A percentile compares a stretch with the other conserved stretches of the same genome.
These are phyloP conservation scores for Brassica rapa DNA, from an alignment of 345 rosid genomes.

Conservation along the genomic window DNA sequence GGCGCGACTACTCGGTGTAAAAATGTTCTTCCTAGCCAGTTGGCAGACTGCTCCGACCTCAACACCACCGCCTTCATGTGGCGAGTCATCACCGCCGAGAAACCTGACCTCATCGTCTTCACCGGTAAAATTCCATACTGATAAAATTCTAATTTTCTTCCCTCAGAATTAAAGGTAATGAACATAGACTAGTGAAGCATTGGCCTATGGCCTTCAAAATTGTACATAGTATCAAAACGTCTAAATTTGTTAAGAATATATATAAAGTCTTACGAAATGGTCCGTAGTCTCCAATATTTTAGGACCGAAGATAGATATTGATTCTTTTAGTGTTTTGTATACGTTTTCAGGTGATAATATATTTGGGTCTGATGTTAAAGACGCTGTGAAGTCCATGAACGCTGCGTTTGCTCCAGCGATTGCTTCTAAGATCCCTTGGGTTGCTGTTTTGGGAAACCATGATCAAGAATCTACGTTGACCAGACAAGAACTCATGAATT, in stretches of 20 bases:
- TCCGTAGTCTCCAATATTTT: no score
- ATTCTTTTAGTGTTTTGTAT: not conserved
- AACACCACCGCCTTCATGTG: constrained; percentile 74
- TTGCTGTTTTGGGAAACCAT: not conserved
- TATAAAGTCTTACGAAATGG: no score
- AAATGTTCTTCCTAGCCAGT: constrained; percentile 56
- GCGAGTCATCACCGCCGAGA: constrained; percentile 76
- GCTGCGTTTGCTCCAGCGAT: not conserved
- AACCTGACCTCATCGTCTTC: constrained; percentile 88
- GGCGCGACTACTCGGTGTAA: constrained; percentile 63
- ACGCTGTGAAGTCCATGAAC: not conserved
- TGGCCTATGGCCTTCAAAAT: no score
- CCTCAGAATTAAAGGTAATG: not conserved
- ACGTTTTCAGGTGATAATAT: not conserved
- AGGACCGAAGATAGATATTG: no score
- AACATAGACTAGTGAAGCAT: no score
- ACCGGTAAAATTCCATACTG: constrained; percentile 55
- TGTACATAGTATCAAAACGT: no score
- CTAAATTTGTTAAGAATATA: no score
- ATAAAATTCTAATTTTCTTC: not conserved
- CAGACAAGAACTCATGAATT: not conserved
- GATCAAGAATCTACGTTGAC: not conserved
- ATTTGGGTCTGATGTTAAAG: not conserved
- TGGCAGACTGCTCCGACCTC: constrained; percentile 70
- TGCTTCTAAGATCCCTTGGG: not conserved